Base-by-base conservation (phyloP, 148 eudicot species). In the Cornus suecica region DNA sequence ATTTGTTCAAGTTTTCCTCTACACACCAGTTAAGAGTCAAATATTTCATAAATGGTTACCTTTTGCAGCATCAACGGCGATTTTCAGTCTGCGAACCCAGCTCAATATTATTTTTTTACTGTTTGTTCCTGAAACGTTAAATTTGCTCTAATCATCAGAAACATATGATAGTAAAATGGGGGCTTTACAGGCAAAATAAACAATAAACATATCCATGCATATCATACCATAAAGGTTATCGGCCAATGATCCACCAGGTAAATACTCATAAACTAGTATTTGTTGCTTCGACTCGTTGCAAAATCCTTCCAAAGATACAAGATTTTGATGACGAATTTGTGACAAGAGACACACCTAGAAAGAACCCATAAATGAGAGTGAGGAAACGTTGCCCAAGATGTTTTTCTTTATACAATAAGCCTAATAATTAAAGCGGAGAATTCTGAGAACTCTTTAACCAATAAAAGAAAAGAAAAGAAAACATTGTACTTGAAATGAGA, bases 231-330 rank as follows among this genome's bases (percentile, higher is more conserved):
- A 90, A 23, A 92, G 89, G 84, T 88, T 89, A 78, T 87, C 90
- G 71, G 97, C 92, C 82, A 90, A 82, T 66, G 97, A 92, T 83
- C 97, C 95, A n/a, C 95, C 91, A 10, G 94, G 84, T 81, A 92
- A 74, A 77, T 86, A 89, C 71, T 92, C 97, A 66, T 90, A 92
- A 23, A 92, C 89, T 34, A 92, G 80, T 78, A 92, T 92, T 75
- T 92, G 93, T 68, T 89, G 93, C 81, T 90, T 92, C 31, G 89
- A 75, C 23, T 88, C 93, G 28, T 83, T 83, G 66, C 93, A 92
- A 72, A 89, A 92, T 34, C 97, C 97, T 86, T 92, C 95, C 69
- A 92, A 79, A 1, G 89, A 87, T 69, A 90, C 95, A 22, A 92
- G 88, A 81, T 87, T 92, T 76, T 82, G 94, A 70, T 90, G 97